Evolutionary conservation across 768 basidiomycete genomes (phyloP), one percentile per base, ranked within the genome.

Genomic region (Cystobasidium tubakii): DNA sequence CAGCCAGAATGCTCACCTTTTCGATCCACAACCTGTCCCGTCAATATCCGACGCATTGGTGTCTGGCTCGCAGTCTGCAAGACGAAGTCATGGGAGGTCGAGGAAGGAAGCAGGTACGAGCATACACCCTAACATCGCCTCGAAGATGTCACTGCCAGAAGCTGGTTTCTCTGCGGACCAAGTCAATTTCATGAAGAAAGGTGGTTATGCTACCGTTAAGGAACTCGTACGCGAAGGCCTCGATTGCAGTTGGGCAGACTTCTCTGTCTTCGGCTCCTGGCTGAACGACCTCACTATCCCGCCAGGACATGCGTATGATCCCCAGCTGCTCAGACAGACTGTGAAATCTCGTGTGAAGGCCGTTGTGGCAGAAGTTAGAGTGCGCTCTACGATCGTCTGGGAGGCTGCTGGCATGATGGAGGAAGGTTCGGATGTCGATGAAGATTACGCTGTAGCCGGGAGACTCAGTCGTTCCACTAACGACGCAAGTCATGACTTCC

Each of bases 351-450:
- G 27, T 10, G 66, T 67, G 3, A 43, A 50, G 23, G 23, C 10
- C 9, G 21, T 67, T 31, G 27, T 19, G 1, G 42, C 9, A 23
- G 66, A 67, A 31, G 44, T 67, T 44, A 12, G 66, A 7, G 66
- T 67, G 6, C 43, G 66, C 17, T 43, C 66, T 7, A 33, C 66
- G 9, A 54, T 67, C 39, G 23, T 46, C 23, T 67, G 31, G 42
- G 66, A 67, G 23, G 31, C 31, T 53, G 44, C 42, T 31, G 66
- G 66, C 1, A 50, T 46, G 66, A 67, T 67, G 66, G 66, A 67
- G 19, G 66, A 67, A 36, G 66, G 66, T n/a, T 34, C 44, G 9
- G 50, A 54, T 33, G 66, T 31, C 17, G 44, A 54, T 7, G 66
- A 67, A 23, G 44, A 67, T 13, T 44, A n/a, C 3, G 66, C 13